These are phyloP conservation scores for Mycena latifolia DNA, from an alignment of 768 basidiomycete genomes.

Conservation along the genomic window DNA sequence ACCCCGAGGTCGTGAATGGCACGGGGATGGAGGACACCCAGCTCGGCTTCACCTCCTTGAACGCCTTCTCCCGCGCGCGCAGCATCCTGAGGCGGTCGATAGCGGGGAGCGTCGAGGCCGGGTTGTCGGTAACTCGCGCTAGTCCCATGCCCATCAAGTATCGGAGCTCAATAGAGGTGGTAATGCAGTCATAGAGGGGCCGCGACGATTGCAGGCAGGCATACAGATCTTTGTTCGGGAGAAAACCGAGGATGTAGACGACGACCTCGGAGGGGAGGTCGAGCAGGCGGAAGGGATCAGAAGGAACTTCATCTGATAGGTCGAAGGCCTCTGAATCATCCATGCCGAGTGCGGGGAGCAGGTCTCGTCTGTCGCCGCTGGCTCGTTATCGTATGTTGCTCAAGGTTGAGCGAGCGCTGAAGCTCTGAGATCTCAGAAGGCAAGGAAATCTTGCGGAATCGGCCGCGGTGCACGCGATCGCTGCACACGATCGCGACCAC, in stretches of 20 bases:
- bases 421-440: no score
- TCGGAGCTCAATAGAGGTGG: conserved; percentile 21
- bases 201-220: neutral
- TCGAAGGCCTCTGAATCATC: no score
- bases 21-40: conserved; percentile 20
- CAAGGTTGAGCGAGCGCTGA: no score
- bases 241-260: conserved; percentile 16
- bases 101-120: neutral
- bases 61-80: conserved; percentile 17
- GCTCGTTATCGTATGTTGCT: no score
- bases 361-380: no score
- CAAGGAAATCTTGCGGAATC: no score
- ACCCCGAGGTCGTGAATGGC: conserved; percentile 13
- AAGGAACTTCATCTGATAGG: no score
- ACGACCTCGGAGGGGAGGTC: conserved; percentile 23
- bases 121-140: conserved; percentile 22
- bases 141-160: conserved; percentile 2
- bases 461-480: no score
- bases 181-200: neutral
- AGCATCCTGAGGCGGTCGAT: conserved; percentile 22
- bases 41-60: neutral
- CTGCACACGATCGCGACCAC: no score
- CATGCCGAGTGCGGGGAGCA: no score
- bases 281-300: conserved; percentile 7
- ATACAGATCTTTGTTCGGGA: conserved; percentile 1